Conservation (phyloP, 495 filamentous ascomycete species). For the Daldinia decipiens region DNA sequence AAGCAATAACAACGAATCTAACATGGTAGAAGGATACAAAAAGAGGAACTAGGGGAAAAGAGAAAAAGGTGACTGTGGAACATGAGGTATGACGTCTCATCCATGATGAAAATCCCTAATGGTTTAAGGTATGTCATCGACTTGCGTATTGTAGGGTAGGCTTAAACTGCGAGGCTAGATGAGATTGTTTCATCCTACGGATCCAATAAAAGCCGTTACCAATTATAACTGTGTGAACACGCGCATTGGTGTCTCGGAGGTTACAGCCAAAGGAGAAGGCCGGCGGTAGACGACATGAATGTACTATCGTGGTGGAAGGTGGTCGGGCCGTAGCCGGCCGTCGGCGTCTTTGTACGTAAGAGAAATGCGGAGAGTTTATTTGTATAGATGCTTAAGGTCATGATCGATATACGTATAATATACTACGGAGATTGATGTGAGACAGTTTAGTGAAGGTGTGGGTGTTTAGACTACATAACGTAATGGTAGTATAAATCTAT, state of each 20-base stretch:
- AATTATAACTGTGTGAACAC: slow-evolving; percentile 22
- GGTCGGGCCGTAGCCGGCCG: slow-evolving; percentile 36
- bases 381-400: slow-evolving; percentile 20
- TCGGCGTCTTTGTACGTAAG: slow-evolving; percentile 18
- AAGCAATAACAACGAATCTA: slow-evolving; percentile 10
- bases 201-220: slow-evolving; percentile 15
- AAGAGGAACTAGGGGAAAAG: slow-evolving; percentile 6
- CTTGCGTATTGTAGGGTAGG: slow-evolving; percentile 13
- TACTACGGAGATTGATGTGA: background rate
- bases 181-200: slow-evolving; percentile 28
- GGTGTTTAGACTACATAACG: background rate
- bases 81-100: slow-evolving; percentile 42
- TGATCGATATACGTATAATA: slow-evolving; percentile 20
- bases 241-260: slow-evolving; percentile 43
- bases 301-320: slow-evolving; percentile 12
- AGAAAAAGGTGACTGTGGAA: slow-evolving; percentile 19
- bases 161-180: slow-evolving; percentile 13
- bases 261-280: slow-evolving; percentile 31
- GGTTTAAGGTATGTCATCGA: slow-evolving; percentile 26
- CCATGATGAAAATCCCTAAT: slow-evolving; percentile 15
- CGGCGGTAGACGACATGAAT: slow-evolving; percentile 15
- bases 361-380: slow-evolving; percentile 20
- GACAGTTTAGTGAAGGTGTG: background rate
- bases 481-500: background rate
- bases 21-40: slow-evolving; percentile 13